Evolutionary conservation across 1,284 basidiomycete species (phyloP), one percentile per base, ranked within the genome.

Genomic region (Porogramme epimiltina): DNA sequence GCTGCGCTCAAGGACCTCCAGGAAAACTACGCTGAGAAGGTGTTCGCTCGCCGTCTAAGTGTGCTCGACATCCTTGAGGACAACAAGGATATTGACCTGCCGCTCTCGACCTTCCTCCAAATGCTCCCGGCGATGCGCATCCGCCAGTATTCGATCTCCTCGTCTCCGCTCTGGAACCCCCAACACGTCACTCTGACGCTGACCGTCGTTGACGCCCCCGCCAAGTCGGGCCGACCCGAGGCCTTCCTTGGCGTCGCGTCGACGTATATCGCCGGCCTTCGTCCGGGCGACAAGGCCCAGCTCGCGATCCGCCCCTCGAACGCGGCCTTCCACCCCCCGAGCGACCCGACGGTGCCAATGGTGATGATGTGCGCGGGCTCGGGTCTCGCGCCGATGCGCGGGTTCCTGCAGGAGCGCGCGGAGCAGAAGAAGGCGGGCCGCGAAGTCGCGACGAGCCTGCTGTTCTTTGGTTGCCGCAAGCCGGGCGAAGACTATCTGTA

Each of bases 331-430:
- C 76, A 77, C 62, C 74, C 73, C 19, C 78, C 79, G 2, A 56
- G 66, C 1, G 75, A 80, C 57, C 73, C 74, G 3, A 45, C 56
- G 3, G 60, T 69, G 8, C 78, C 79, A 0, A 66, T 82, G 22
- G 68, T 80, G 23, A 75, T 80, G 71, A 74, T 77, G 61, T 73
- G 72, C 42, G 76, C 76, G 20, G 80, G 80, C 8, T 72, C 75
- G 1, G 79, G 80, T 0, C 59, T 82, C 24, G 79, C 79, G 10
- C 79, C 80, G 1, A 78, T 82, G 72, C 71, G 76, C 18, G 78
- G 77, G 2, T 82, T 82, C 67, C 68, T 82, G 23, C 75, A 79
- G 60, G 79, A 81, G 59, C 73, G 79, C 22, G 78, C 77, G 15
- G 65, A 72, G 52, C 78, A 80, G 64, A 73, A 71, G 57, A 55